Percentiles rank a stretch among this genome's conserved stretches.
These are phyloP conservation scores for Lachancea lanzarotensis DNA, from an alignment of 805 yeast genomes.

Conservation along the genomic window DNA sequence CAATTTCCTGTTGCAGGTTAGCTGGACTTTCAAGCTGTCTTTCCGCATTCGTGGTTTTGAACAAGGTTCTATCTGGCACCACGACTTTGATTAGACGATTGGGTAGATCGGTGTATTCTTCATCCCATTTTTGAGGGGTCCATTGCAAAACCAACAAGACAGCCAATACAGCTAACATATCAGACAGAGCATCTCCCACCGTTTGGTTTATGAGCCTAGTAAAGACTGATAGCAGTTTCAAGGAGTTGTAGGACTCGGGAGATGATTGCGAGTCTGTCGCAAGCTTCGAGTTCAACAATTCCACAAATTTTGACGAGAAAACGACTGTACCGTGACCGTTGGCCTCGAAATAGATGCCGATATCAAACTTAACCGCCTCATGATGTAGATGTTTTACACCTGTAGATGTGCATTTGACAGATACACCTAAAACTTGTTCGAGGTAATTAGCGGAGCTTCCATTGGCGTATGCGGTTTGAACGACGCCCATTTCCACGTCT, in stretches of 20 bases:
- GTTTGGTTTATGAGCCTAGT: constrained; percentile 83
- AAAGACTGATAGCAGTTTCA: constrained; percentile 51
- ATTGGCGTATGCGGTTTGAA: constrained; percentile 97
- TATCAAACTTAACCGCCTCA: constrained; percentile 73
- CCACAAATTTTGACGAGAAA: constrained; percentile 51
- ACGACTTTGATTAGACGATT: constrained; percentile 74
- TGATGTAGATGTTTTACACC: constrained; percentile 97
- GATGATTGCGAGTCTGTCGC: constrained; percentile 30
- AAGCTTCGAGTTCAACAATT: constrained; percentile 35
- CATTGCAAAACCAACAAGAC: constrained; percentile 51
- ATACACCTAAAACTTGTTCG: constrained; percentile 52
- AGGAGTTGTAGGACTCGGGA: constrained; percentile 43
- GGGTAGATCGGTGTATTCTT: constrained; percentile 76
- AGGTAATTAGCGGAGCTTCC: constrained; percentile 81
- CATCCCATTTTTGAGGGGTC: constrained; percentile 67
- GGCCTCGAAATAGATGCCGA: constrained; percentile 96
- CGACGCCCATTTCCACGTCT: constrained; percentile 59
- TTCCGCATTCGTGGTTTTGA: constrained; percentile 88
- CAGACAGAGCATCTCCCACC: constrained; percentile 98
- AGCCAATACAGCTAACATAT: constrained; percentile 68
- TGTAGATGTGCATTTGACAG: constrained; percentile 85
- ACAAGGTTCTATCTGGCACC: constrained; percentile 73
- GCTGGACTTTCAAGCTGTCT: constrained; percentile 67
- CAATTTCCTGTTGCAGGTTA: constrained; percentile 72
- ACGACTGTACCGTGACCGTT: constrained; percentile 98